Evolutionary conservation across 83 land plant genomes (phyloP).

Genomic region (Picea abies): DNA sequence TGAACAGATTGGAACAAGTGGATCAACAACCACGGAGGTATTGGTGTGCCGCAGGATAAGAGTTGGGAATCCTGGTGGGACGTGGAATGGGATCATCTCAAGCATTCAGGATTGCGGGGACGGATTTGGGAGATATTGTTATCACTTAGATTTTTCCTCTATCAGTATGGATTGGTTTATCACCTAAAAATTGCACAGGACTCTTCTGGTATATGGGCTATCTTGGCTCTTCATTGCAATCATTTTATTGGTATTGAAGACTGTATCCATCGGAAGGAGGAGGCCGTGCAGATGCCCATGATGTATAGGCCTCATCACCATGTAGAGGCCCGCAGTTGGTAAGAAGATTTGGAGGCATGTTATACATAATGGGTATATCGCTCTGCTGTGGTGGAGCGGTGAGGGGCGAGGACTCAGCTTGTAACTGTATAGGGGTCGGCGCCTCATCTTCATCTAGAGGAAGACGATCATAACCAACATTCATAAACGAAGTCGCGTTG

Average conservation of each 20-base stretch:
- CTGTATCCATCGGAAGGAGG: no score
- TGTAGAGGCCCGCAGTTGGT: no score
- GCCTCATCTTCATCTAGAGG: conserved; percentile 39
- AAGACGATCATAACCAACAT: conserved; percentile 39
- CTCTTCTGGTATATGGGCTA: conserved; percentile 64
- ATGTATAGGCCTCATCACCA: no score
- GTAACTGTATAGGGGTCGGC: no score
- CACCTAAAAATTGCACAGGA: conserved; percentile 69
- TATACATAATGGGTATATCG: no score
- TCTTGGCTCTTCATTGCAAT: conserved; percentile 74
- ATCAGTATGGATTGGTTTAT: conserved; percentile 84
- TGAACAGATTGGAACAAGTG: conserved; percentile 90
- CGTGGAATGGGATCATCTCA: conserved; percentile 73
- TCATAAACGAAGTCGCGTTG: conserved; percentile 41
- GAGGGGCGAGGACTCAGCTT: no score
- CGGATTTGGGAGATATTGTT: conserved; percentile 68
- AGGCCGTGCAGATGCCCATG: no score
- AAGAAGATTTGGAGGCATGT: no score
- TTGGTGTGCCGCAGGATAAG: conserved; percentile 58
- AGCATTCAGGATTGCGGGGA: conserved; percentile 56
- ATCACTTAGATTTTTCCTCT: conserved; percentile 67
- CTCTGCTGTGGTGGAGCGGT: background rate
- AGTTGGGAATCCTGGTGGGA: conserved; percentile 98
- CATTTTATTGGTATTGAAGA: conserved; percentile 63
- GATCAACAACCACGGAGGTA: conserved; percentile 83